These are phyloP conservation scores for Cyberlindnera saturnus DNA, from an alignment of 805 yeast species.

Conservation along the genomic window DNA sequence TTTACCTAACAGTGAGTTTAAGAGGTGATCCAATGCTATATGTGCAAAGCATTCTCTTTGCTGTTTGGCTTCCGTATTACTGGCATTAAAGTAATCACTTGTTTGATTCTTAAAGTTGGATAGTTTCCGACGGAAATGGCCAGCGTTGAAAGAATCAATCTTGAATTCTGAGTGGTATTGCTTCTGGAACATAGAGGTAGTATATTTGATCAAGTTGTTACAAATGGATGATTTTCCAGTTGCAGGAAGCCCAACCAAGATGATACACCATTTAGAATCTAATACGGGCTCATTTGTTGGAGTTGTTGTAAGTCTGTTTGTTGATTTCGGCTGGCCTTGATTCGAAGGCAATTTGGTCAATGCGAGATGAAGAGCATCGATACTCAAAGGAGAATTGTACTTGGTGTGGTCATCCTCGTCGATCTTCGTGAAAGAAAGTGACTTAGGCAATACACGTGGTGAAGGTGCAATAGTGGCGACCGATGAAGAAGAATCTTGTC, in stretches of 20 bases:
- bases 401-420: constrained; percentile 3
- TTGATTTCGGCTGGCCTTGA: constrained; percentile 15
- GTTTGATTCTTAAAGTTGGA: constrained; percentile 32
- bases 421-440: constrained; percentile 18
- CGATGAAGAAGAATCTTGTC: constrained; percentile 21
- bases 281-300: constrained; percentile 20
- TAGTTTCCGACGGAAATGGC: constrained; percentile 54
- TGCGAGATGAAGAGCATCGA: constrained; percentile 15
- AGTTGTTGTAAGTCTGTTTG: constrained; percentile 21
- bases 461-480: constrained; percentile 11
- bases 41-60: constrained; percentile 48
- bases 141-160: constrained; percentile 60
- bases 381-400: not conserved
- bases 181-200: constrained; percentile 25
- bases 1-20: constrained; percentile 35
- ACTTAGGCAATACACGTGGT: constrained; percentile 9
- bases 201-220: constrained; percentile 53
- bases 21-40: constrained; percentile 40
- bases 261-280: constrained; percentile 50
- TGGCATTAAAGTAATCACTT: constrained; percentile 35
- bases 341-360: constrained; percentile 7
- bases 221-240: constrained; percentile 72
- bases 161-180: constrained; percentile 19
- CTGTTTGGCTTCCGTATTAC: constrained; percentile 35
- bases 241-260: constrained; percentile 74